These are phyloP conservation scores for Moringa oleifera DNA, from an alignment of 345 rosid genomes.

Conservation along the genomic window DNA sequence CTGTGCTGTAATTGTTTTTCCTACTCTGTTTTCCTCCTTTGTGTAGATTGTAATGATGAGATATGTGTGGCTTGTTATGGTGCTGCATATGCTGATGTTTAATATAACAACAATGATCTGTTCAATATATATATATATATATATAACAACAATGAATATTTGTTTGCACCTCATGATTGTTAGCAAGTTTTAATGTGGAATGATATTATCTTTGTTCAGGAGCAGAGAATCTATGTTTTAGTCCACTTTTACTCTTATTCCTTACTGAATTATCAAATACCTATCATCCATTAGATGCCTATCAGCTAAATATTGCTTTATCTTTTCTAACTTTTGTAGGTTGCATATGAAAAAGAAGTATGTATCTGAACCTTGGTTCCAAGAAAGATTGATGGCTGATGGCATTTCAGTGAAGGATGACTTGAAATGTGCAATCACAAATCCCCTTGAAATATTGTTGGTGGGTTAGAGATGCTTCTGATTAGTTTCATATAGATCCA, in stretches of 20 bases:
- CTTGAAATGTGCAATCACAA: constrained; percentile 48
- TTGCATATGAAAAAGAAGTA: constrained; percentile 51
- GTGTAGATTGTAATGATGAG: not conserved
- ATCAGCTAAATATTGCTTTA: not conserved
- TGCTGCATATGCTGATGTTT: too few species aligned
- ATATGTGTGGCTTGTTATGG: not conserved
- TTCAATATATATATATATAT: too few species aligned
- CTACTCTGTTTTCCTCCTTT: too few species aligned
- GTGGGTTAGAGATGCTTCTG: constrained; percentile 32
- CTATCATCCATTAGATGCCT: too few species aligned
- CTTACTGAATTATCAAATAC: not conserved
- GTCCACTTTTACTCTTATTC: not conserved
- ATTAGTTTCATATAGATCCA: not conserved
- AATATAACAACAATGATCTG: too few species aligned
- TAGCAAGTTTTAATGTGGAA: too few species aligned
- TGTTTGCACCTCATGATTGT: too few species aligned
- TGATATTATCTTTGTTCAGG: too few species aligned
- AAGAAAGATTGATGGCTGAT: constrained; percentile 31
- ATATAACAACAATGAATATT: too few species aligned
- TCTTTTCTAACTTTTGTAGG: constrained; percentile 32
- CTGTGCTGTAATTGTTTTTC: too few species aligned
- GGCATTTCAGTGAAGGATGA: constrained; percentile 61
- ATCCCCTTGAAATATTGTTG: constrained; percentile 48
- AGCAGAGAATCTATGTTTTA: too few species aligned
- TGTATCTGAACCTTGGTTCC: constrained; percentile 52